Percentiles rank a stretch among this genome's conserved stretches.
These are phyloP conservation scores for Sonneratia alba DNA, from an alignment of 345 rosid species.

Conservation along the genomic window DNA sequence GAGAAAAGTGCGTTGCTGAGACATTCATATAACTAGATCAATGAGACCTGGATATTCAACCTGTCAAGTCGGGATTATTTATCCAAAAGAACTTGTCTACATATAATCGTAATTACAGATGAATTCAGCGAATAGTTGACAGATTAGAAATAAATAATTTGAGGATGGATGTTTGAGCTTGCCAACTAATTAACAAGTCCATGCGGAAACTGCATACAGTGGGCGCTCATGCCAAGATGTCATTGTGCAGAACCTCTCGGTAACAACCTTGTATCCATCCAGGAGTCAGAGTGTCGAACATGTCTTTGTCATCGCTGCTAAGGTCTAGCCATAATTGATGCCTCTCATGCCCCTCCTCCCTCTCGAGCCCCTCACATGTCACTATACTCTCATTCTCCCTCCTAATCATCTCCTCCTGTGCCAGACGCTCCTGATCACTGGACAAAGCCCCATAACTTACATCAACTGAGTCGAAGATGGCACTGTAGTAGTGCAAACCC, in stretches of 20 bases:
- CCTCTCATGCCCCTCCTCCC: slow-evolving; percentile 47
- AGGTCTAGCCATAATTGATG: slow-evolving; percentile 19
- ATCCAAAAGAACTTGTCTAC: not conserved
- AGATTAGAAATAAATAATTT: not conserved
- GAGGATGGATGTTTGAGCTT: not conserved
- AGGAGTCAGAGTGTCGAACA: slow-evolving; percentile 20
- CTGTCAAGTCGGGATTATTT: not conserved
- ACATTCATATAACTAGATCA: no score
- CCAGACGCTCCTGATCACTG: slow-evolving; percentile 16
- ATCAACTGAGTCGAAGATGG: slow-evolving; percentile 37
- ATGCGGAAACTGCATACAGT: slow-evolving; percentile 40
- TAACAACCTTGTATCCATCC: slow-evolving; percentile 32
- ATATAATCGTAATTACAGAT: not conserved
- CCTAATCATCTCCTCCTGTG: slow-evolving; percentile 44
- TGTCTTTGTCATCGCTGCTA: slow-evolving; percentile 21
- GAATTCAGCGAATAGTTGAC: not conserved
- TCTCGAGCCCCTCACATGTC: slow-evolving; percentile 41
- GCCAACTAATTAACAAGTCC: slow-evolving; percentile 27
- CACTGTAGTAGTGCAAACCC: slow-evolving; percentile 46
- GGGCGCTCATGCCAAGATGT: slow-evolving; percentile 57
- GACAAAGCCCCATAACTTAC: slow-evolving; percentile 8
- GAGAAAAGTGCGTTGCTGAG: no score
- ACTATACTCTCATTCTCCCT: slow-evolving; percentile 43
- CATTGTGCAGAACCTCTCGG: slow-evolving; percentile 31
- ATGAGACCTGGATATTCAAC: not conserved